phyloP scores from a whole-genome alignment of 139 green algal species.

The Micractinium conductrix region DNA sequence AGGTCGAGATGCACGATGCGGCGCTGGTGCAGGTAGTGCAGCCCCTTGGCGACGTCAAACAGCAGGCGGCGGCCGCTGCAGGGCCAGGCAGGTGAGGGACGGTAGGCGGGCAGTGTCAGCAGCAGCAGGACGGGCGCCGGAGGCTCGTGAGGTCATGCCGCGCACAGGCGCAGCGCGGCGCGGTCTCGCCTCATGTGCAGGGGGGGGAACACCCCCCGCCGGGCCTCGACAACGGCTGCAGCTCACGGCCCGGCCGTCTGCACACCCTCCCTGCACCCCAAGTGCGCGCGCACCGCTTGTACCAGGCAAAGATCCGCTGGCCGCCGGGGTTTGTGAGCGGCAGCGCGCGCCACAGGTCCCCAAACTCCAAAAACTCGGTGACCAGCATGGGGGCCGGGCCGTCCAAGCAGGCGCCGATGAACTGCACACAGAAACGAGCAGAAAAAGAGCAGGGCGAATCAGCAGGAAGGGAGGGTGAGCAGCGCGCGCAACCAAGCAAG shows the following conservation, averaged over 20 bases:
- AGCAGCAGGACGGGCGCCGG: not conserved
- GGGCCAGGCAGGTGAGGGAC: not conserved
- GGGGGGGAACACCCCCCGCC: no score
- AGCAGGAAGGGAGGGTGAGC: not conserved
- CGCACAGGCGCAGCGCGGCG: no score
- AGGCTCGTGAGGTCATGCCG: no score
- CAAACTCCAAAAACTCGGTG: slow-evolving; percentile 54
- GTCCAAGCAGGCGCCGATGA: slow-evolving; percentile 47
- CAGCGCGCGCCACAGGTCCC: slow-evolving; percentile 55
- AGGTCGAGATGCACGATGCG: slow-evolving; percentile 57
- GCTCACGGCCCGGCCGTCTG: not conserved
- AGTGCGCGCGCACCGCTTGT: slow-evolving; percentile 38
- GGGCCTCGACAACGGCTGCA: no score
- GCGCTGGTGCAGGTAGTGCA: slow-evolving; percentile 48
- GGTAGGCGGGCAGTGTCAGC: not conserved
- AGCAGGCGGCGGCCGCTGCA: slow-evolving; percentile 44
- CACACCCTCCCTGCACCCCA: not conserved
- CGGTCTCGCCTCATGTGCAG: no score
- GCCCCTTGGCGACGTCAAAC: slow-evolving; percentile 48
- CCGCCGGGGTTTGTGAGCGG: slow-evolving; percentile 22
- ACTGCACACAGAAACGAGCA: slow-evolving; percentile 9
- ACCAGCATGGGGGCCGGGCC: slow-evolving; percentile 50
- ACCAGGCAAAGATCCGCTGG: slow-evolving; percentile 47
- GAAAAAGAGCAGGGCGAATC: not conserved
- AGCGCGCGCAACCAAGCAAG: not conserved